Conservation (phyloP, 176 grass and related monocot species). For the sorghum (Sorghum bicolor) region DNA sequence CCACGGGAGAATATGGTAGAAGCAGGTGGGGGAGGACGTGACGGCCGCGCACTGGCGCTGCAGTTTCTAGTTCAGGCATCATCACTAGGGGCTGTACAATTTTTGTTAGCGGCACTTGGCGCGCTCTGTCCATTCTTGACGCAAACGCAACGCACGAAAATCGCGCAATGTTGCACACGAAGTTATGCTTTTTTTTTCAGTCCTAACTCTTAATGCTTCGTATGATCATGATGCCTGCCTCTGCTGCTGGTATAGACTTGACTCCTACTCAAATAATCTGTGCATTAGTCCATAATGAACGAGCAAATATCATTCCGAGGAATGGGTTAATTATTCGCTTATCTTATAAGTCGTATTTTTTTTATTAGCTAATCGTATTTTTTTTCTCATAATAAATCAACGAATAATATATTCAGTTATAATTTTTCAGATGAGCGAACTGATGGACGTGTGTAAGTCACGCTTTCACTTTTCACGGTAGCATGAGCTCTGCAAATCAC, state of each 20-base stretch:
- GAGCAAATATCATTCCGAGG: neutral
- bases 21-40: constrained; percentile 36
- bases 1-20: neutral
- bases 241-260: neutral
- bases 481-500: too few relatives aligned
- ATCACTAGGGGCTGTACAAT: too few relatives aligned
- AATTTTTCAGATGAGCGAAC: too few relatives aligned
- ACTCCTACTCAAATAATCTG: neutral
- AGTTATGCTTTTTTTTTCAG: neutral
- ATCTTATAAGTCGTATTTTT: too few relatives aligned
- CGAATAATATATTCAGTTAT: too few relatives aligned
- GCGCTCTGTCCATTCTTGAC: neutral
- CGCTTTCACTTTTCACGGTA: too few relatives aligned
- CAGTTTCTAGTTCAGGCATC: neutral
- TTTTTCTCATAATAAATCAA: too few relatives aligned
- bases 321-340: too few relatives aligned
- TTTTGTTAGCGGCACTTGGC: neutral
- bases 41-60: constrained; percentile 1
- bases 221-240: neutral
- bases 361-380: too few relatives aligned
- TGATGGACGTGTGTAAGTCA: too few relatives aligned
- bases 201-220: neutral
- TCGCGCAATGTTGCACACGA: neutral
- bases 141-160: neutral
- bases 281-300: neutral